These are phyloP conservation scores for Nannizzia gypsea DNA, from an alignment of 2,329 filamentous ascomycete genomes.

Conservation along the genomic window DNA sequence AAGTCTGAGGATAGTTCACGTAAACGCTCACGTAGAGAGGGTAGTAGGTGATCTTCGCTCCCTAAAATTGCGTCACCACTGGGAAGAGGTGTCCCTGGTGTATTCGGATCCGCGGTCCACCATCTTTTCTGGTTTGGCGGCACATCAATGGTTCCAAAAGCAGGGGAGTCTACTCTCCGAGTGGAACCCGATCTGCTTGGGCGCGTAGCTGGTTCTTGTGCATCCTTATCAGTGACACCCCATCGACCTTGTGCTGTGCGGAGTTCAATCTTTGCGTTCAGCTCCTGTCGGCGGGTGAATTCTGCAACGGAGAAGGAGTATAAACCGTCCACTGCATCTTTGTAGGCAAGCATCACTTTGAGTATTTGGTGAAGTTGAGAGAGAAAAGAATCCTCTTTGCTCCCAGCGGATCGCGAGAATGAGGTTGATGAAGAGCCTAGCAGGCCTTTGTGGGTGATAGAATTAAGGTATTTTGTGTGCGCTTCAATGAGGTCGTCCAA, in stretches of 20 bases:
- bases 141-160: neutral
- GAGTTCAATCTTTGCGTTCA: conserved; percentile 58
- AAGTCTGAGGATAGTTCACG: conserved; percentile 64
- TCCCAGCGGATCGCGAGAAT: conserved; percentile 35
- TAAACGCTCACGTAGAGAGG: conserved; percentile 62
- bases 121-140: neutral
- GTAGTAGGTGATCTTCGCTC: conserved; percentile 53
- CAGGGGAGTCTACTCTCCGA: conserved; percentile 11
- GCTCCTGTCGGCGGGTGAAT: conserved; percentile 82
- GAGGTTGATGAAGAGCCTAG: conserved; percentile 52
- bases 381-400: conserved; percentile 68
- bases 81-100: conserved; percentile 8
- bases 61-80: conserved; percentile 3
- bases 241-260: conserved; percentile 53
- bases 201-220: conserved; percentile 22
- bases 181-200: conserved; percentile 18
- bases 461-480: conserved; percentile 79
- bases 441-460: conserved; percentile 91
- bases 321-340: conserved; percentile 82
- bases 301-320: conserved; percentile 93
- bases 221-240: conserved; percentile 48
- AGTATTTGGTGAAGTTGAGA: conserved; percentile 84
- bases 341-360: conserved; percentile 85
- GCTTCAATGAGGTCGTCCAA: conserved; percentile 90
- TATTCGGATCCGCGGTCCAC: conserved; percentile 2